phyloP scores from a whole-genome alignment of 169 alveolate species.

The Miamiensis avidus region DNA sequence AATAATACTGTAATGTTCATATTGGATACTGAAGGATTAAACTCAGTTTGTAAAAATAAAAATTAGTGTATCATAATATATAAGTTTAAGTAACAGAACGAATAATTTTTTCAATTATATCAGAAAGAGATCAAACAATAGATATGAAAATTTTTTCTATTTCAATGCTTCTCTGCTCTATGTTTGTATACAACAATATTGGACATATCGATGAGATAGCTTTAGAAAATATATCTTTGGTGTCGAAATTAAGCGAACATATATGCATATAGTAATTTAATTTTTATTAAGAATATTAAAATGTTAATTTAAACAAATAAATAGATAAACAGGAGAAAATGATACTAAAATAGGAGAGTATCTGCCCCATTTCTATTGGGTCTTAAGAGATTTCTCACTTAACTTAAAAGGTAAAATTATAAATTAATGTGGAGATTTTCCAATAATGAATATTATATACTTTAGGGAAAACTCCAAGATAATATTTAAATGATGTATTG shows the following conservation, averaged over 20 bases:
- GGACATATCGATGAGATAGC: constrained; percentile 91
- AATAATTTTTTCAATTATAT: background rate
- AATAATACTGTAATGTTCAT: constrained; percentile 65
- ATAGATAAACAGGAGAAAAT: constrained; percentile 50
- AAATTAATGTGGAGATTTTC: too few relatives aligned
- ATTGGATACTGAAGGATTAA: constrained; percentile 87
- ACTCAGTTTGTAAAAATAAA: constrained; percentile 56
- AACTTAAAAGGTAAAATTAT: constrained; percentile 54
- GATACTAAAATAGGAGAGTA: constrained; percentile 65
- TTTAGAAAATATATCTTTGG: constrained; percentile 74
- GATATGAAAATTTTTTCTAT: constrained; percentile 84
- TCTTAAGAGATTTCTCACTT: constrained; percentile 85
- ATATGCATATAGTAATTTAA: constrained; percentile 46
- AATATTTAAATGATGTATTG: constrained; percentile 79
- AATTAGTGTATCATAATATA: background rate
- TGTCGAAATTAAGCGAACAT: constrained; percentile 70
- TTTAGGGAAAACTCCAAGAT: constrained; percentile 64
- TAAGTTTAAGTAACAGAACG: background rate
- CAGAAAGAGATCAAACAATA: constrained; percentile 79
- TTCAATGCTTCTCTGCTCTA: constrained; percentile 77
- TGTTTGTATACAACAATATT: constrained; percentile 82
- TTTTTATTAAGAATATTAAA: background rate
- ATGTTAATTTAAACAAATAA: background rate
- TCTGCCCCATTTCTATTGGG: constrained; percentile 87
- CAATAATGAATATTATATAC: constrained; percentile 40